Percentiles rank a stretch among this genome's conserved stretches.
Evolutionary conservation across 805 yeast species (phyloP).

Genomic region (Torulaspora franciscae): DNA sequence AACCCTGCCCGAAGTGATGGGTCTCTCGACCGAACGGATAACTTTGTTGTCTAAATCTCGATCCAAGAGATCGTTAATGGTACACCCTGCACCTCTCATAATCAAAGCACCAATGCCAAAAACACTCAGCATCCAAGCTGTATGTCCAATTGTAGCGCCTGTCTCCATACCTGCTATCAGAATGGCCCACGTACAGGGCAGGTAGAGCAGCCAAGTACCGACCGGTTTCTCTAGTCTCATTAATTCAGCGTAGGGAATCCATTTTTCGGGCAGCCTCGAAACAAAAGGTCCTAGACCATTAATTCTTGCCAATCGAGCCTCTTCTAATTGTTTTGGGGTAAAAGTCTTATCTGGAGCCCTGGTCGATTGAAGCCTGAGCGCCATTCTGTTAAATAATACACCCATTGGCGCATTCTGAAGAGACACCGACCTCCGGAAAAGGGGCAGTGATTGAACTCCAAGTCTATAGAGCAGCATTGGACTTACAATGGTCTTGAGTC

Average conservation of each 20-base stretch:
- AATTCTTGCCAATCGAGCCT: conserved; percentile 48
- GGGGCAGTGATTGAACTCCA: background rate
- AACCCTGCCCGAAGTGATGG: conserved; percentile 87
- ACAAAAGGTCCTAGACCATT: conserved; percentile 49
- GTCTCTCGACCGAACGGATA: conserved; percentile 82
- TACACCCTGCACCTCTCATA: conserved; percentile 98
- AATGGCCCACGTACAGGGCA: conserved; percentile 92
- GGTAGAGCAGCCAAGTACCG: conserved; percentile 78
- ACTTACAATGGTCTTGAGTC: background rate
- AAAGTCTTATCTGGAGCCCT: conserved; percentile 15
- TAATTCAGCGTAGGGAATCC: conserved; percentile 88
- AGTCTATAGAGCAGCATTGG: background rate
- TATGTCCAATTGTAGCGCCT: conserved; percentile 62
- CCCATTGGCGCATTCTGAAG: background rate
- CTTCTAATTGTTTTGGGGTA: conserved; percentile 27
- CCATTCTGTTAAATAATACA: background rate
- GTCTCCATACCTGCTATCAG: conserved; percentile 78
- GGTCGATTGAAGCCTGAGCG: conserved; percentile 5
- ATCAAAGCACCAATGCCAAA: conserved; percentile 82
- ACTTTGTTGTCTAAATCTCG: conserved; percentile 79
- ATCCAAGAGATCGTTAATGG: conserved; percentile 86
- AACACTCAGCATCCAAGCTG: conserved; percentile 56
- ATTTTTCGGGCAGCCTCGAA: conserved; percentile 58
- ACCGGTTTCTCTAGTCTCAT: conserved; percentile 93
- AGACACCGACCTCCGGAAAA: background rate